phyloP scores from a whole-genome alignment of 805 yeast genomes.

The Cephaloascus fragrans region DNA sequence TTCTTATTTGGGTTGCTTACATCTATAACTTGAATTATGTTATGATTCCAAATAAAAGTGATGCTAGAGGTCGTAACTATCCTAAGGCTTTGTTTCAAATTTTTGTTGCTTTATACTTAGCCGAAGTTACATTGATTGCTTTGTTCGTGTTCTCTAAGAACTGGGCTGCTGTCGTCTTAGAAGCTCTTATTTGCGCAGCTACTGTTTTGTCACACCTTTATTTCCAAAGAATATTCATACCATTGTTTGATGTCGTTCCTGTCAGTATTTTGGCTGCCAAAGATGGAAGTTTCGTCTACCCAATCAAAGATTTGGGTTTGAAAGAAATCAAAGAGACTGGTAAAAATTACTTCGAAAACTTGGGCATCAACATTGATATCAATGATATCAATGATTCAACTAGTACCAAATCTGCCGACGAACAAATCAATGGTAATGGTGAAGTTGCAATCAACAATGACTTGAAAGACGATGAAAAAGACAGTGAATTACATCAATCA shows the following conservation, averaged over 20 bases:
- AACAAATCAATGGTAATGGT: background rate
- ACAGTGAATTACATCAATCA: too few species aligned
- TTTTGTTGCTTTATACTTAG: constrained; percentile 62
- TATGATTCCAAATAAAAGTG: constrained; percentile 40
- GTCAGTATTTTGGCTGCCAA: constrained; percentile 47
- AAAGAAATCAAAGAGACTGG: constrained; percentile 47
- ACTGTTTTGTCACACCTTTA: constrained; percentile 54
- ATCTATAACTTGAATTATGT: constrained; percentile 59
- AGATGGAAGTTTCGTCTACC: constrained; percentile 38
- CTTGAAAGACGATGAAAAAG: background rate
- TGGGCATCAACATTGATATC: background rate
- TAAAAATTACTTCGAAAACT: constrained; percentile 32
- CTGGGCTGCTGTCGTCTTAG: constrained; percentile 72
- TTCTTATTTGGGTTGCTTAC: constrained; percentile 50
- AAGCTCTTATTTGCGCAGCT: constrained; percentile 45
- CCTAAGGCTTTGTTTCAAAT: constrained; percentile 65
- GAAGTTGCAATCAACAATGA: background rate
- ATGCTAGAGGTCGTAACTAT: constrained; percentile 65
- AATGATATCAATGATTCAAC: background rate
- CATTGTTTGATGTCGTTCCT: constrained; percentile 62
- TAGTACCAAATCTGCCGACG: background rate
- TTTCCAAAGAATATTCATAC: constrained; percentile 48
- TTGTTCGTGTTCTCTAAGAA: constrained; percentile 68
- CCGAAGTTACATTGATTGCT: constrained; percentile 60
- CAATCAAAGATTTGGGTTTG: constrained; percentile 55